phyloP scores from a whole-genome alignment of 306 rosid species.

The Vigna angularis region DNA sequence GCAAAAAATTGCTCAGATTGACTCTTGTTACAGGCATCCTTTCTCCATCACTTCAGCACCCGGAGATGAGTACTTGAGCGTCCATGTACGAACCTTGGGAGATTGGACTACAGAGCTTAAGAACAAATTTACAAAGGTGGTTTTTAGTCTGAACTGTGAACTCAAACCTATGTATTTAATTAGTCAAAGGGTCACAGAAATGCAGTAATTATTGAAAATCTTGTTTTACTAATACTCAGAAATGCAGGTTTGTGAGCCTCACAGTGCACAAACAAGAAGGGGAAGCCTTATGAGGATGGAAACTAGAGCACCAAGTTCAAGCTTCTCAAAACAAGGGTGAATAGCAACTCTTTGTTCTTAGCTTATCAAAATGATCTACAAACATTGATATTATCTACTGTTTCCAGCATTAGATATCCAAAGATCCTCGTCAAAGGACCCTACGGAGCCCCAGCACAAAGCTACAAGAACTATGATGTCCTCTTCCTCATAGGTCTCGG shows the following conservation, averaged over 20 bases:
- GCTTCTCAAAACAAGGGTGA: constrained; percentile 54
- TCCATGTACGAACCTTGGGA: constrained; percentile 78
- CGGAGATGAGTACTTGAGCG: constrained; percentile 89
- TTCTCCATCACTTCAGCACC: constrained; percentile 98
- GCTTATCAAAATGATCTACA: constrained; percentile 7
- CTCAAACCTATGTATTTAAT: constrained; percentile 9
- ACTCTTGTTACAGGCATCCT: constrained; percentile 73
- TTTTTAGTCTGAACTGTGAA: constrained; percentile 19
- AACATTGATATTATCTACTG: constrained; percentile 12
- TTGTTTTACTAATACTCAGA: constrained; percentile 35
- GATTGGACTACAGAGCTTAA: constrained; percentile 92
- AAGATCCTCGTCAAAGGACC: constrained; percentile 87
- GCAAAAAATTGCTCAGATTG: constrained; percentile 16
- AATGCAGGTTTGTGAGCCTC: constrained; percentile 71
- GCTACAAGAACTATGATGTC: constrained; percentile 74
- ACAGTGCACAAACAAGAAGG: constrained; percentile 51
- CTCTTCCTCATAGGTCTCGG: constrained; percentile 90
- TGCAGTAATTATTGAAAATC: constrained; percentile 15
- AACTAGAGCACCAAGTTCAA: constrained; percentile 56
- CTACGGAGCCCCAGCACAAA: constrained; percentile 95
- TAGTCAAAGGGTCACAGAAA: neutral
- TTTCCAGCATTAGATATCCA: constrained; percentile 60
- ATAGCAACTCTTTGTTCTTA: constrained; percentile 30
- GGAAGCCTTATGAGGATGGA: constrained; percentile 74
- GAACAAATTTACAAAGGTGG: constrained; percentile 69